Conservation (phyloP, 176 grass and related monocot genomes). For the Hyparrhenia diplandra region DNA sequence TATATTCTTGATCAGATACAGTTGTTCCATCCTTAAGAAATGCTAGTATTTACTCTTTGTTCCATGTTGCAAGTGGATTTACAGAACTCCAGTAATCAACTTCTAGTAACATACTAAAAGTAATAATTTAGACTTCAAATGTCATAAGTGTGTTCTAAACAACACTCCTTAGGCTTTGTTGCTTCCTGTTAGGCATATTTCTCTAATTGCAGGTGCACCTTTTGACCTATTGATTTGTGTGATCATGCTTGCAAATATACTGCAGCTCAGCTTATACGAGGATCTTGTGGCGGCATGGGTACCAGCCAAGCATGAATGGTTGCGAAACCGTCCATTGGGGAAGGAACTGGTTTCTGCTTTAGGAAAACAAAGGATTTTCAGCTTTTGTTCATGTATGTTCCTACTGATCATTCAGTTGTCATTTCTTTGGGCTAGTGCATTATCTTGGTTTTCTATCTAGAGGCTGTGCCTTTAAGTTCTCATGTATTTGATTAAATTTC, state of each 20-base stretch:
- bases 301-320: conserved; percentile 72
- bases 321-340: conserved; percentile 59
- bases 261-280: conserved; percentile 96
- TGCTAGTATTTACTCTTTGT: not conserved
- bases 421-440: not conserved
- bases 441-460: not conserved
- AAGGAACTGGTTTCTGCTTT: conserved; percentile 60
- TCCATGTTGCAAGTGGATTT: not conserved
- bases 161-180: not conserved
- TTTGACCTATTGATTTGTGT: not conserved
- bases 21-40: not conserved
- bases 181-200: not conserved
- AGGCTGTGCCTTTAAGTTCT: not conserved
- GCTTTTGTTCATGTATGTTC: conserved; percentile 85
- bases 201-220: not conserved
- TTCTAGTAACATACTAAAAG: not conserved
- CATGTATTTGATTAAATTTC: not conserved
- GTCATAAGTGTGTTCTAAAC: not conserved
- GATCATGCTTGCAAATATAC: conserved; percentile 31
- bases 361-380: conserved; percentile 71
- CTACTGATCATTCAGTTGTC: not conserved
- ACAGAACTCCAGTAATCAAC: not conserved
- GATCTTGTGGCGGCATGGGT: conserved; percentile 89
- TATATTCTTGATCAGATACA: not conserved
- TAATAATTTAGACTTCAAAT: not conserved